Conservation (phyloP, 208 protist species). For the Crithidia bombi region DNA sequence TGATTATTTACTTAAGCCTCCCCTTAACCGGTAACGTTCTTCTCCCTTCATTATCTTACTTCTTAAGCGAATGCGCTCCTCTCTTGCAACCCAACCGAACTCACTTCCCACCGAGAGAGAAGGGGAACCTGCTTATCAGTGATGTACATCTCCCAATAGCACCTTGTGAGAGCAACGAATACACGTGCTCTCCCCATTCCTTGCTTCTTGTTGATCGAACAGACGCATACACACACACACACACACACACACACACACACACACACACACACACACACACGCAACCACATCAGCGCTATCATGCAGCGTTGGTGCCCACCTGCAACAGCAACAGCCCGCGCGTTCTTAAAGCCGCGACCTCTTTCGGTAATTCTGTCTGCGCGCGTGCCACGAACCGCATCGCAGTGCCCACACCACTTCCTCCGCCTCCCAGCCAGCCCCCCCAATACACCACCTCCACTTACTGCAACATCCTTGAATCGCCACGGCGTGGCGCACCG, state of each 20-base stretch:
- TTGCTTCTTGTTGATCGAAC: too few relatives aligned
- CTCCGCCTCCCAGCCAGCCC: neutral
- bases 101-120: too few relatives aligned
- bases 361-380: neutral
- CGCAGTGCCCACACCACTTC: constrained; percentile 9
- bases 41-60: too few relatives aligned
- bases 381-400: neutral
- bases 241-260: neutral
- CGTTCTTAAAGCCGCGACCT: neutral
- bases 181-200: too few relatives aligned
- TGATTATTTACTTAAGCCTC: too few relatives aligned
- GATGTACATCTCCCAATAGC: too few relatives aligned
- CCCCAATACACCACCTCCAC: constrained; percentile 20
- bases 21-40: too few relatives aligned
- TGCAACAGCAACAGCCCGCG: neutral
- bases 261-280: neutral
- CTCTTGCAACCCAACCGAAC: too few relatives aligned
- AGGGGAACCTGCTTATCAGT: too few relatives aligned
- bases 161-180: neutral
- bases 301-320: constrained; percentile 1
- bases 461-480: constrained; percentile 8
- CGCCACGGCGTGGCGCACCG: neutral
- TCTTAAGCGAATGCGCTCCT: too few relatives aligned
- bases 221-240: too few relatives aligned
- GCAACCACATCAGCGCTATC: neutral